These are phyloP conservation scores for Rutstroemia sydowiana DNA, from an alignment of 2,329 filamentous ascomycete species.

Conservation along the genomic window DNA sequence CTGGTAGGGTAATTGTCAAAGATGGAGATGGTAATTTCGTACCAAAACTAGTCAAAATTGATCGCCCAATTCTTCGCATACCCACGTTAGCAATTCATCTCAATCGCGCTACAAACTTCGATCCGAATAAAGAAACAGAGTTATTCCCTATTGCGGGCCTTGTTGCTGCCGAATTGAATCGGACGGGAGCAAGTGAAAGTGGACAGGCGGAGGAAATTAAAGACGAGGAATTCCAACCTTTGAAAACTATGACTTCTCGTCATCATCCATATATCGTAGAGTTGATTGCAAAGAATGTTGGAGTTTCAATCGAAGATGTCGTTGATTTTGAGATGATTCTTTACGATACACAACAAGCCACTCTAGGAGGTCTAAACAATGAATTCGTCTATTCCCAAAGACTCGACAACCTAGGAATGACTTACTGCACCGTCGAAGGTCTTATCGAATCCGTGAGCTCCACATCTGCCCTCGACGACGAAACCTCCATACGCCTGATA, in stretches of 20 bases:
- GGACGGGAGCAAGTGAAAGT: conserved; percentile 47
- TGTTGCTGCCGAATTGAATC: conserved; percentile 80
- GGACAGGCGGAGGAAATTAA: conserved; percentile 27
- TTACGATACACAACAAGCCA: conserved; percentile 89
- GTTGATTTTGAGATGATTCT: conserved; percentile 95
- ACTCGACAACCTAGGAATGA: conserved; percentile 94
- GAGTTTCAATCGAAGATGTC: conserved; percentile 61
- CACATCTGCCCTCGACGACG: conserved; percentile 59
- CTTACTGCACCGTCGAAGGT: conserved; percentile 82
- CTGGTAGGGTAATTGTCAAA: conserved; percentile 78
- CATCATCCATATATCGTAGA: conserved; percentile 86
- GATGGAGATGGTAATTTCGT: conserved; percentile 66
- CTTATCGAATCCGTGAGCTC: conserved; percentile 71
- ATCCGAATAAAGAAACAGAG: conserved; percentile 96
- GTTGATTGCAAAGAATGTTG: conserved; percentile 73
- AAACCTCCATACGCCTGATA: conserved; percentile 80
- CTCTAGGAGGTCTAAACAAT: conserved; percentile 80
- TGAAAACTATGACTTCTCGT: conserved; percentile 70
- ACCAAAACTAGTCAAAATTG: conserved; percentile 82
- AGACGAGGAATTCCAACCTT: conserved; percentile 55
- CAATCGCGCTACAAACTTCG: conserved; percentile 75
- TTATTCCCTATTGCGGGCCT: conserved; percentile 89
- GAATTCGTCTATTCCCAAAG: conserved; percentile 96
- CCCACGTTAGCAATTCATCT: conserved; percentile 93
- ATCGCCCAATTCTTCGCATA: conserved; percentile 83